Evolutionary conservation across 2,329 filamentous ascomycete species (phyloP).

Genomic region (Neocatenulostroma microsporum): DNA sequence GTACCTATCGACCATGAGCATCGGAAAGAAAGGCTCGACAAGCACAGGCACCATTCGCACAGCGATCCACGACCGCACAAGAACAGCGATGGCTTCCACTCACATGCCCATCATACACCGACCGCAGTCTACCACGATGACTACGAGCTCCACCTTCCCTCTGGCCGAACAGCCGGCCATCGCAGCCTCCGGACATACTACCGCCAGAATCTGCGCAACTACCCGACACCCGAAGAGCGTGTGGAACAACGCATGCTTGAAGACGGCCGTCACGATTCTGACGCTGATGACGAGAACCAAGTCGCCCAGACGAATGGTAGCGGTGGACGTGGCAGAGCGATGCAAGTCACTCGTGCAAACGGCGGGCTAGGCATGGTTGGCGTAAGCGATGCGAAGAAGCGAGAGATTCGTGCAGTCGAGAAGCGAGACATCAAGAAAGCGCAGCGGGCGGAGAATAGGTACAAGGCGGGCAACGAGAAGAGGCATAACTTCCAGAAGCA

Average conservation of each 20-base stretch:
- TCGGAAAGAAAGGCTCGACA: constrained; percentile 63
- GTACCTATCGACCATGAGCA: constrained; percentile 67
- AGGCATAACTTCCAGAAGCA: constrained; percentile 71
- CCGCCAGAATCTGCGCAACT: constrained; percentile 81
- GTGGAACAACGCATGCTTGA: constrained; percentile 57
- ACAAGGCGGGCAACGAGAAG: constrained; percentile 64
- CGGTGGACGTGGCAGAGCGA: constrained; percentile 29
- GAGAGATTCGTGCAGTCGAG: constrained; percentile 57
- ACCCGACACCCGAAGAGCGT: constrained; percentile 72
- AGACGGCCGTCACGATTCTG: constrained; percentile 36
- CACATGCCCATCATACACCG: constrained; percentile 64
- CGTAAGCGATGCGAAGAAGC: constrained; percentile 67
- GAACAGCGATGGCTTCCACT: constrained; percentile 70
- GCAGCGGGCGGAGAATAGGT: constrained; percentile 43
- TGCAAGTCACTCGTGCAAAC: constrained; percentile 59
- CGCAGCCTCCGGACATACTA: constrained; percentile 81
- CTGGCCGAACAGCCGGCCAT: constrained; percentile 82
- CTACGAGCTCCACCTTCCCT: constrained; percentile 86
- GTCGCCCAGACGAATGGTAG: constrained; percentile 18
- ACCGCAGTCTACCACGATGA: constrained; percentile 83
- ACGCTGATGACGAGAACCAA: constrained; percentile 38
- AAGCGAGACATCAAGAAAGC: constrained; percentile 61
- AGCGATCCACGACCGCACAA: constrained; percentile 62
- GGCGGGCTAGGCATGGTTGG: constrained; percentile 70
- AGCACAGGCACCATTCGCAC: constrained; percentile 68